Evolutionary conservation across 148 eudicot species (phyloP).

Genomic region (Amaranthus cruentus): DNA sequence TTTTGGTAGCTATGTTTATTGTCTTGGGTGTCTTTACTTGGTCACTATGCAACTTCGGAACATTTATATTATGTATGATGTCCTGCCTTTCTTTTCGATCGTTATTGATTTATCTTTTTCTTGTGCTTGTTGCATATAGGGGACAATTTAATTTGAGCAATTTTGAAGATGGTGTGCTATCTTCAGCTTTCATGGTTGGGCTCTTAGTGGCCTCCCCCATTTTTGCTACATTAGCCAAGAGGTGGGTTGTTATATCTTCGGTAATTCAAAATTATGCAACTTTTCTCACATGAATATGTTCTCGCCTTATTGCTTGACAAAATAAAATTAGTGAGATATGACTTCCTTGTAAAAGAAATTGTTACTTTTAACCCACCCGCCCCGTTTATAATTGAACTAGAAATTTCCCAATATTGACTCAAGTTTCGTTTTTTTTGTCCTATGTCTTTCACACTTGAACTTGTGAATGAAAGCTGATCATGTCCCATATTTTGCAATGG

Average conservation of each 20-base stretch:
- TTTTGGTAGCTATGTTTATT: neutral
- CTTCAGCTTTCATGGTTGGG: conserved; percentile 99
- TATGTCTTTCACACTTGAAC: no score
- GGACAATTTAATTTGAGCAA: conserved; percentile 73
- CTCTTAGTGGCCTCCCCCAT: conserved; percentile 86
- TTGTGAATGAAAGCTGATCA: no score
- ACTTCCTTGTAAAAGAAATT: no score
- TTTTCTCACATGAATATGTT: conserved; percentile 1
- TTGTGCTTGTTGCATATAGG: conserved; percentile 37
- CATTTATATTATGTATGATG: neutral
- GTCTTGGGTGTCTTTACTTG: neutral
- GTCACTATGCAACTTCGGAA: neutral
- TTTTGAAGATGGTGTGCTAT: conserved; percentile 88
- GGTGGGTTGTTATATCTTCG: conserved; percentile 31
- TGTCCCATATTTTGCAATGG: no score
- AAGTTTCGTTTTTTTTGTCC: no score
- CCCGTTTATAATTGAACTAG: neutral
- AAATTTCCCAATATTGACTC: no score
- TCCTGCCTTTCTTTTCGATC: neutral
- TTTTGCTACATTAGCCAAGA: conserved; percentile 79
- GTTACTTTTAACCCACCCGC: no score
- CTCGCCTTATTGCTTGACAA: neutral
- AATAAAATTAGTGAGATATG: neutral
- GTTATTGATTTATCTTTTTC: neutral
- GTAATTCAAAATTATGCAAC: neutral